These are phyloP conservation scores for Ustilago vetiveriae DNA, from an alignment of 1,284 basidiomycete species.

Conservation along the genomic window DNA sequence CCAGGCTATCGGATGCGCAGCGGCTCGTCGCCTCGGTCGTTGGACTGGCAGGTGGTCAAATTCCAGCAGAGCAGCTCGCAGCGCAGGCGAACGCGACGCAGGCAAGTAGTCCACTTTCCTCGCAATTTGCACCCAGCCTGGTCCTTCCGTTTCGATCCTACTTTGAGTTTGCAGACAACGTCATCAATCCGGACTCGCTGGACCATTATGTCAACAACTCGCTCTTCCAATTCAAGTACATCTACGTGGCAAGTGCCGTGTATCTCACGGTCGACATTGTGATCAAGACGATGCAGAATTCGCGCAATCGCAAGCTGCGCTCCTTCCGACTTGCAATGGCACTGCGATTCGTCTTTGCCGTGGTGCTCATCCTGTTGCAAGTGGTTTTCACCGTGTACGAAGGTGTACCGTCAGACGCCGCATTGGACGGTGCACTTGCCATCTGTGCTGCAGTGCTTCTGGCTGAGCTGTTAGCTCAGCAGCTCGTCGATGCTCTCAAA, in stretches of 20 bases:
- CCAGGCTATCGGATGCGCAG: slow-evolving; percentile 16
- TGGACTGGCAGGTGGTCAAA: slow-evolving; percentile 17
- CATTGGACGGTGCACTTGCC: slow-evolving; percentile 30
- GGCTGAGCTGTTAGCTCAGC: slow-evolving; percentile 31
- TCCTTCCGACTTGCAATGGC: slow-evolving; percentile 28
- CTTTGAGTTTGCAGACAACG: slow-evolving; percentile 32
- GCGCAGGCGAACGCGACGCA: slow-evolving; percentile 8
- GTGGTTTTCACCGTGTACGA: slow-evolving; percentile 29
- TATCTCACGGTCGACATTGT: slow-evolving; percentile 31
- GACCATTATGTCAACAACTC: slow-evolving; percentile 17
- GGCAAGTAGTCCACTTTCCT: slow-evolving; percentile 12
- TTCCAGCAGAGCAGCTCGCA: slow-evolving; percentile 3
- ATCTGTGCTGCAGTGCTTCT: slow-evolving; percentile 33
- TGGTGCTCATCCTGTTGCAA: slow-evolving; percentile 25
- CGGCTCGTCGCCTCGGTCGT: slow-evolving; percentile 21
- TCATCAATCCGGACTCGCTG: slow-evolving; percentile 32
- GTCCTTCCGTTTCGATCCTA: slow-evolving; percentile 25
- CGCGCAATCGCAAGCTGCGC: slow-evolving; percentile 3
- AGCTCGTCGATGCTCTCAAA: slow-evolving; percentile 16
- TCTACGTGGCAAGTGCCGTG: slow-evolving; percentile 33
- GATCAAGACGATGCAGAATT: slow-evolving; percentile 38
- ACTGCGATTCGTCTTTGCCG: slow-evolving; percentile 20
- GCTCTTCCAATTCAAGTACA: slow-evolving; percentile 46
- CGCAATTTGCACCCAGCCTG: slow-evolving; percentile 17
- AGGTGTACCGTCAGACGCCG: slow-evolving; percentile 15